Percentiles rank a stretch among this genome's conserved stretches.
These are phyloP conservation scores for Populus tremula DNA, from an alignment of 345 rosid genomes.

Conservation along the genomic window DNA sequence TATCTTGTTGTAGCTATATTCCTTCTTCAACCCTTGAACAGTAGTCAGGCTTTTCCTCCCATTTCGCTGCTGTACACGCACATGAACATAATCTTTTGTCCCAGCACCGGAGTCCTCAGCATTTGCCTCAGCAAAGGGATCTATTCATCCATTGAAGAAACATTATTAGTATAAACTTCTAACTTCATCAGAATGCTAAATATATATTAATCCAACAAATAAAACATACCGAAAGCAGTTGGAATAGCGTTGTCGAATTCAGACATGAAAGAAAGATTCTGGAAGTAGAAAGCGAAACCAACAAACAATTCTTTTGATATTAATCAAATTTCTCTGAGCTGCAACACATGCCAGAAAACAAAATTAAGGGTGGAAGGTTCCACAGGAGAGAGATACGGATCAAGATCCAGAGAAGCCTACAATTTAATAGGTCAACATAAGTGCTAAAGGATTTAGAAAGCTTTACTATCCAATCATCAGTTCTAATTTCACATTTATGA, in stretches of 20 bases:
- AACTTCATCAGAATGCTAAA: background rate
- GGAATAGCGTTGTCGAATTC: constrained; percentile 67
- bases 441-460: too few species aligned
- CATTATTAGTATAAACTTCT: background rate
- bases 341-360: background rate
- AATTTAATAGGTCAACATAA: too few species aligned
- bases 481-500: too few species aligned
- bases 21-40: constrained; percentile 60
- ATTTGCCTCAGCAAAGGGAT: constrained; percentile 32
- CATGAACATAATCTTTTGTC: constrained; percentile 33
- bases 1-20: constrained; percentile 80
- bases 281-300: constrained; percentile 27
- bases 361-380: too few species aligned
- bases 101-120: constrained; percentile 62
- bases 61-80: constrained; percentile 34
- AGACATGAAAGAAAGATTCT: constrained; percentile 65
- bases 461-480: too few species aligned
- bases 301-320: too few species aligned
- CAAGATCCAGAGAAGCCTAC: too few species aligned
- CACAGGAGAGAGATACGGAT: too few species aligned
- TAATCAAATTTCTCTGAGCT: constrained; percentile 41
- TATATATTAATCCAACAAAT: background rate
- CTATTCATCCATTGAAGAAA: background rate
- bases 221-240: constrained; percentile 54
- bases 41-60: constrained; percentile 37